Conservation (phyloP, 352 stramenopile species). For the Phytophthora syringae region DNA sequence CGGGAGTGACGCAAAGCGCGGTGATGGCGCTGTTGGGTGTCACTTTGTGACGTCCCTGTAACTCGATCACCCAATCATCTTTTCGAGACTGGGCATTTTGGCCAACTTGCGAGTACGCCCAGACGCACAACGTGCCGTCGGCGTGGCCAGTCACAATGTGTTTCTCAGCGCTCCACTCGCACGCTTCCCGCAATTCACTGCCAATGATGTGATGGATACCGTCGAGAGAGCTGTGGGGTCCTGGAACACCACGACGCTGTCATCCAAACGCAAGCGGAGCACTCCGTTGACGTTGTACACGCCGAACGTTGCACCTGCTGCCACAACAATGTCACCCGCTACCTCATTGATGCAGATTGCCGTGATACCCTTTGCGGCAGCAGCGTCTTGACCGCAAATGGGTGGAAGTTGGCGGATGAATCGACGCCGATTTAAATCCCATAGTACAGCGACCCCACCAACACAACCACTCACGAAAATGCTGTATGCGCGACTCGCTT, state of each 20-base stretch:
- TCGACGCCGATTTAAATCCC: conserved; percentile 73
- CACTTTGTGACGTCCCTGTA: conserved; percentile 58
- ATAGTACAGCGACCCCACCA: conserved; percentile 61
- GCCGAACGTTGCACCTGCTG: conserved; percentile 50
- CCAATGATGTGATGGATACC: conserved; percentile 49
- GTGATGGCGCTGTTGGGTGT: conserved; percentile 53
- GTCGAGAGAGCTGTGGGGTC: conserved; percentile 42
- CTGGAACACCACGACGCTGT: conserved; percentile 54
- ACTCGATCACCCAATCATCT: conserved; percentile 55
- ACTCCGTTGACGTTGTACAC: conserved; percentile 77
- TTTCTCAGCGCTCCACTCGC: conserved; percentile 71
- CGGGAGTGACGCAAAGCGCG: conserved; percentile 49
- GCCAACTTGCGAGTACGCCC: conserved; percentile 60
- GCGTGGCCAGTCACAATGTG: conserved; percentile 67
- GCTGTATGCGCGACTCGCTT: conserved; percentile 69
- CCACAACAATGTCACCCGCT: conserved; percentile 66
- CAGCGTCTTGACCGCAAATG: conserved; percentile 11
- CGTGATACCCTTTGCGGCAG: conserved; percentile 26
- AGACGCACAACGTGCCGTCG: conserved; percentile 69
- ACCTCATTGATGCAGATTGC: conserved; percentile 72
- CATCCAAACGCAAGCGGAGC: conserved; percentile 54
- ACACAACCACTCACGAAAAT: conserved; percentile 70
- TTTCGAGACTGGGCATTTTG: conserved; percentile 23
- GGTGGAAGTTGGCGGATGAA: conserved; percentile 57
- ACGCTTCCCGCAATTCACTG: conserved; percentile 57